Conservation (phyloP, 306 rosid genomes). For the Pyrus betulifolia region DNA sequence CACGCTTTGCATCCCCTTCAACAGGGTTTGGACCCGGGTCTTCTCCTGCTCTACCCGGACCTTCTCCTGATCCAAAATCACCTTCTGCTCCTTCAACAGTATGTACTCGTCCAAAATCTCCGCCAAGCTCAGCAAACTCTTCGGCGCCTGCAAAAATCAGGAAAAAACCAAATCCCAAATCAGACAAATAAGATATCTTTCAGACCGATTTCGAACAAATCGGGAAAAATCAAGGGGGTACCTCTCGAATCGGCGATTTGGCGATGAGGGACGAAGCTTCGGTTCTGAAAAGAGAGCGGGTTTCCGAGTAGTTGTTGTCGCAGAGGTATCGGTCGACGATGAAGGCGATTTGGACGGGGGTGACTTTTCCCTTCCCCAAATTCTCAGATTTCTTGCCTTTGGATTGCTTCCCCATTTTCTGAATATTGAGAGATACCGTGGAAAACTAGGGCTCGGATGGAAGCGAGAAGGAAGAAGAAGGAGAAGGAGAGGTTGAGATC, state of each 20-base stretch:
- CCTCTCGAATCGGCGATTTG: conserved; percentile 60
- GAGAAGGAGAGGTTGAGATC: neutral
- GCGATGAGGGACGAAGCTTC: conserved; percentile 69
- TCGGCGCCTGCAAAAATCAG: conserved; percentile 39
- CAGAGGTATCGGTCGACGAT: conserved; percentile 69
- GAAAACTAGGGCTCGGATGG: neutral
- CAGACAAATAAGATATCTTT: neutral
- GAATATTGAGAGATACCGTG: neutral
- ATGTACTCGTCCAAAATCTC: conserved; percentile 67
- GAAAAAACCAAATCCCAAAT: neutral
- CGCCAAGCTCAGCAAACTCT: conserved; percentile 51
- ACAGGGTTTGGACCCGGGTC: conserved; percentile 41
- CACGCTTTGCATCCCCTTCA: conserved; percentile 54
- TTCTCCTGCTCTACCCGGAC: conserved; percentile 57
- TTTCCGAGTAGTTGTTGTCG: conserved; percentile 44
- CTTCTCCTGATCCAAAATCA: conserved; percentile 52
- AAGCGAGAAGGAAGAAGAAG: neutral
- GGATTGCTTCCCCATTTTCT: conserved; percentile 54
- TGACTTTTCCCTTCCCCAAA: conserved; percentile 48
- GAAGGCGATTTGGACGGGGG: conserved; percentile 73
- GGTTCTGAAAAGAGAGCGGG: conserved; percentile 52
- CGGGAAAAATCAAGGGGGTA: neutral
- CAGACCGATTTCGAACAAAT: neutral
- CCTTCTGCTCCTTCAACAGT: conserved; percentile 65
- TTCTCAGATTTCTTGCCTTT: conserved; percentile 32